Evolutionary conservation across 257 asterid species (phyloP), one percentile per base, ranked within the genome.

Genomic region (Nicotiana otophora): DNA sequence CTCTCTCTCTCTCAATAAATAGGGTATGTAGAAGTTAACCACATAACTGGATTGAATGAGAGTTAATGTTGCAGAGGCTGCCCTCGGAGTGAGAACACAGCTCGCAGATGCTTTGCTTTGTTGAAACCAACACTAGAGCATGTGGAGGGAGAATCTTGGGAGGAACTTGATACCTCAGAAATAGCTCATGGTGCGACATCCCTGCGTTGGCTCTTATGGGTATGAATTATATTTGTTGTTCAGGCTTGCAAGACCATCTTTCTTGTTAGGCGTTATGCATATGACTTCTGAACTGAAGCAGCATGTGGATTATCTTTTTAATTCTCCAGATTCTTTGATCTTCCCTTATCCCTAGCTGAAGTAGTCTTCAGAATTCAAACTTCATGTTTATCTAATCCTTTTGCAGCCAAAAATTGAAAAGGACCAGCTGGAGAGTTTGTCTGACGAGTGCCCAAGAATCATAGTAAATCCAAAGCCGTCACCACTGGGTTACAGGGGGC

Each of bases 141-240:
- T 39, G 86, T 86, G 36, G 95, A 82, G 61, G 97, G 95, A 61
- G 99, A 96, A 72, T 94, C 99, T 12, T 96, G 99, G 99, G 99
- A 96, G 92, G 99, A 96, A 84, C 94, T 96, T 60, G 98, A 93
- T 72, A 75, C 92, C 57, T 81, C 78, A 33, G 93, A 92, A 57
- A 86, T 96, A 76, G 81, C 88, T 63, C 92, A 81, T 7, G 91
- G 90, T 85, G 92, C 98, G 26, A 89, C 76, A 42, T 96, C 98
- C 5, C 93, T 96, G 75, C 94, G 95, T 76, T 96, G 99, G 98
- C 99, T 96, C 66, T 91, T 94, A 31, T 96, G 99, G 99, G 99
- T 96, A 94, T 58, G 88, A 5, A 4, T 84, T 70, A 11, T 31
- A 53, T 66, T 66, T 69, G 68, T 42, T 46, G 58, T 48, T 48